Base-by-base conservation (phyloP, 305 asterid genomes). In the Fraxinus velutina region DNA sequence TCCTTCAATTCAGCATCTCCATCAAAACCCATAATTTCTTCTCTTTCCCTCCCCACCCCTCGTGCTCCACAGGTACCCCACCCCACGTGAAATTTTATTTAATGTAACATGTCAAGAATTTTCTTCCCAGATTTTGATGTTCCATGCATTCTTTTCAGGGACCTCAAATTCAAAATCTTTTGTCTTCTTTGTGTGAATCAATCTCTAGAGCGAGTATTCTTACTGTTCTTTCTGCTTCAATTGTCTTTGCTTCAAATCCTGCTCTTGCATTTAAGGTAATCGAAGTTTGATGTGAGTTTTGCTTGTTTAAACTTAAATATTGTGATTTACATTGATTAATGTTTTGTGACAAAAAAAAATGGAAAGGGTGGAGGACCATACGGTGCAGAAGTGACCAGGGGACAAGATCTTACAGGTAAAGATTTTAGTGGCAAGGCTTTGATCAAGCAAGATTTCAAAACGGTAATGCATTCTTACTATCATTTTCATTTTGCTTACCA, bases 311-410 rank as follows among this genome's bases (percentile, higher is more conserved):
- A 29, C 17, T 75, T 75, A 80, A 75, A 34, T 74, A 44, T 64
- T 77, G 2, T 27, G 68, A 73, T 85, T 80, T 29, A 78, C 72
- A 72, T 76, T 82, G 74, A 42, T 75, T 22, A 57, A 52, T 74
- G 27, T 34, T 30, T 6, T 62, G 74, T 82, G 80, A 75, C 57
- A 39, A 34, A 75, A 66, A 73, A 82, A 39, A 33, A 4, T 33
- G 5, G 15, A 84, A 86, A 94, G 95, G 99, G 99, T 1, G 98
- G 99, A 83, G 99, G 99, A 50, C 98, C 99, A 33, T 95, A 95
- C 81, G 99, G 99, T 71, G 76, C 92, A 78, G 99, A 84, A 84
- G 99, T 95, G 22, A 95, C 99, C 12, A 89, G 99, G 70, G 99
- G 99, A 21, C 99, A 95, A 83, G 99, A 95, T 88, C 97, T 95